A percentile compares a stretch with the other conserved stretches of the same genome.
Conservation (phyloP, 768 basidiomycete species). For the Tephrocybe rancida region DNA sequence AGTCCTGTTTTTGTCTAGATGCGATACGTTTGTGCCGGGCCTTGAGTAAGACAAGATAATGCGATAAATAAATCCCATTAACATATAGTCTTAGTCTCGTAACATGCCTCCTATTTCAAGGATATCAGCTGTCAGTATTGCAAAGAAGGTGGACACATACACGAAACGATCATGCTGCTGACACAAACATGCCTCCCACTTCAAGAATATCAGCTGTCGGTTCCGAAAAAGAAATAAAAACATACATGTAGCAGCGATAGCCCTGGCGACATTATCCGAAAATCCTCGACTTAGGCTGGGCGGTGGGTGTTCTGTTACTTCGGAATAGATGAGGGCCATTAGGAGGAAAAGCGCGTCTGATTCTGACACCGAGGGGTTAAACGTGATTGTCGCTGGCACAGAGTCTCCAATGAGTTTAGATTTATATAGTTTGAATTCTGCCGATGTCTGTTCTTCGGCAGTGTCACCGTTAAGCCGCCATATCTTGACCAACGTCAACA, state of each 20-base stretch:
- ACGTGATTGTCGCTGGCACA: background rate
- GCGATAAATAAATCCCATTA: too few species aligned
- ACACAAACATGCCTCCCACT: too few species aligned
- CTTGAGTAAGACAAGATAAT: too few species aligned
- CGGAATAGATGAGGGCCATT: constrained; percentile 10
- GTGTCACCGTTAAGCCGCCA: background rate
- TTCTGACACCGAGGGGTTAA: background rate
- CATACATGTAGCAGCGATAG: background rate
- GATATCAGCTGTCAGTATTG: too few species aligned
- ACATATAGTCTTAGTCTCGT: too few species aligned
- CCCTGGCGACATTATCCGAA: background rate
- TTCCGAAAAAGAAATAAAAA: background rate
- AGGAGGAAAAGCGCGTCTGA: constrained; percentile 7
- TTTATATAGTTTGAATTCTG: constrained; percentile 6
- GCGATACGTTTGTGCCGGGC: too few species aligned
- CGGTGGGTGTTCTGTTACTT: constrained; percentile 7
- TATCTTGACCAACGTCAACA: constrained; percentile 8
- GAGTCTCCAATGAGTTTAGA: constrained; percentile 4
- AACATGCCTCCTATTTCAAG: too few species aligned
- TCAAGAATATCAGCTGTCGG: too few species aligned
- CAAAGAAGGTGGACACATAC: too few species aligned
- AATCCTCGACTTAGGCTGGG: too few species aligned
- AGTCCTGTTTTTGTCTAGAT: too few species aligned
- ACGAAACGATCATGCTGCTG: too few species aligned
- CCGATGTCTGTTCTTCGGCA: background rate